Evolutionary conservation across 1,139 yeast genomes (phyloP), one percentile per base, ranked within the genome.

Genomic region (Debaryomycetaceae sp.): DNA sequence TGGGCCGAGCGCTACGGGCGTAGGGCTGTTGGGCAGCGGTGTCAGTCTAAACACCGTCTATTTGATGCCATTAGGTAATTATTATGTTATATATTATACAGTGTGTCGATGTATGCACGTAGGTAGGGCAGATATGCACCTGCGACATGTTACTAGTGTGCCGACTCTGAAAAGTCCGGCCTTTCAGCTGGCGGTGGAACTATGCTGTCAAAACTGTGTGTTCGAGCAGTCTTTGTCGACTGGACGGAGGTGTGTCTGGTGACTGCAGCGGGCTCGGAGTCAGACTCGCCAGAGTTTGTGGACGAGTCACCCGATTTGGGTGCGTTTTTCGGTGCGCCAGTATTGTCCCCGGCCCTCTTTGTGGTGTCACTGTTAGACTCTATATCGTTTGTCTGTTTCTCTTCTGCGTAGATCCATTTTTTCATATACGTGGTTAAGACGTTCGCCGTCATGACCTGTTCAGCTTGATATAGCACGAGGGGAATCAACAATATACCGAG

Each of bases 371-470:
- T 27, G 31, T 7, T 27, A 8, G 31, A 27, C 31, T 47, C 48
- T 20, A 41, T 56, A 24, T 49, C 59, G 33, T 51, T 53, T 2
- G 39, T 39, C 42, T 54, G 46, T 7, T 51, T 43, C 23, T 67
- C 69, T 43, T 67, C 78, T 7, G 69, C 66, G 49, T 78, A 69
- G 38, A 82, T 76, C 95, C 95, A 87, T 51, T 72, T 71, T 51
- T 73, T 78, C 77, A 86, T 81, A 36, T 80, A 65, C n/a, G 76
- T 75, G 7, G 83, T 84, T 54, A 87, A 68, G 2, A 85, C 62
- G 54, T 84, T 87, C 0, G 95, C 95, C 14, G 87, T 76, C 40
- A 86, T 68, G 13, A 90, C 95, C 66, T 89, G 97, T 57, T 86
- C 91, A 8, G 91, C 84, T 64, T 88, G 96, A 58, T 87, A 89